Conservation (phyloP, 1,284 basidiomycete species). For the Agaricales sp. region DNA sequence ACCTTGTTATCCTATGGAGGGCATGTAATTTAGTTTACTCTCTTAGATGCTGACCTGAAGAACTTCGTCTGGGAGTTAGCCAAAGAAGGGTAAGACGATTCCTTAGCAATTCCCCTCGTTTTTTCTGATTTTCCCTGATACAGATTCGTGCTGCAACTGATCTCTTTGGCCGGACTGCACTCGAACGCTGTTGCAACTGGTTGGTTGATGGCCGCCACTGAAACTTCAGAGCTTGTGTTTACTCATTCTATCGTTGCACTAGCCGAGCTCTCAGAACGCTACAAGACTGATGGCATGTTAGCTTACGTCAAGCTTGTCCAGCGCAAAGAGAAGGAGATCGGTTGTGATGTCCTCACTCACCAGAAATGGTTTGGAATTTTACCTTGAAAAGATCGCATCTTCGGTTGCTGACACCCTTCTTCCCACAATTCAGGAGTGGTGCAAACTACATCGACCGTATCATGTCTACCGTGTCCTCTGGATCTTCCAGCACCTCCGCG, state of each 20-base stretch:
- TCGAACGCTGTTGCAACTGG: constrained; percentile 76
- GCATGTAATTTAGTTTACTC: not conserved
- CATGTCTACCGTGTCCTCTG: constrained; percentile 67
- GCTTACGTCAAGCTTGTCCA: constrained; percentile 82
- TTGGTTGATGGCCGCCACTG: too few relatives aligned
- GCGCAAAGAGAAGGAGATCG: constrained; percentile 82
- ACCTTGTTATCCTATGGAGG: constrained; percentile 1
- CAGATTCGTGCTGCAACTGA: constrained; percentile 76
- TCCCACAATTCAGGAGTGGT: constrained; percentile 56
- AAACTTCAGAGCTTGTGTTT: too few relatives aligned
- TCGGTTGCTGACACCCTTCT: constrained; percentile 1
- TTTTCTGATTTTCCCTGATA: constrained; percentile 3
- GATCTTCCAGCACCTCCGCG: constrained; percentile 74
- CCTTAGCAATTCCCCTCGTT: constrained; percentile 8
- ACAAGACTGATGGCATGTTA: constrained; percentile 80
- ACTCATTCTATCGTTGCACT: constrained; percentile 4
- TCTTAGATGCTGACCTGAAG: constrained; percentile 60
- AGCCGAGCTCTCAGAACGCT: constrained; percentile 71
- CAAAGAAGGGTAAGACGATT: constrained; percentile 63
- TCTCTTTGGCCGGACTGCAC: constrained; percentile 85
- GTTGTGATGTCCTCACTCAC: constrained; percentile 87
- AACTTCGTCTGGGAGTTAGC: constrained; percentile 88
- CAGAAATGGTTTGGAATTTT: constrained; percentile 78
- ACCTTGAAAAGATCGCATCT: constrained; percentile 5
- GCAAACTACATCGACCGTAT: constrained; percentile 82